These are phyloP conservation scores for Dentipellis sp. DNA, from an alignment of 768 basidiomycete species.

Conservation along the genomic window DNA sequence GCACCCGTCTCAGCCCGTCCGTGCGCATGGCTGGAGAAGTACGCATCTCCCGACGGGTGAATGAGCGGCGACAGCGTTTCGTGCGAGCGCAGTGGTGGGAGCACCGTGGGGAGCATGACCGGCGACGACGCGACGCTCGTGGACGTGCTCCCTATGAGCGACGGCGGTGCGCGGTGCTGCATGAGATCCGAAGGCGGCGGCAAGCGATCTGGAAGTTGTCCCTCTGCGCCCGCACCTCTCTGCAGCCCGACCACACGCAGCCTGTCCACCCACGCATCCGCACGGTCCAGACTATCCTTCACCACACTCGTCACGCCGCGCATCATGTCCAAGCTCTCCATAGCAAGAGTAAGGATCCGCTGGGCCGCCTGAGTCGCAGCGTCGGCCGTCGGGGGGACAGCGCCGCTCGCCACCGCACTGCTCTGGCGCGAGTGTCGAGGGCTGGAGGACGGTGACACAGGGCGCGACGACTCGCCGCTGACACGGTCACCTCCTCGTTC, in stretches of 20 bases:
- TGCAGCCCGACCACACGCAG: conserved; percentile 71
- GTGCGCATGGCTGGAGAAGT: conserved; percentile 5
- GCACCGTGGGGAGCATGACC: background rate
- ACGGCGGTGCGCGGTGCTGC: conserved; percentile 6
- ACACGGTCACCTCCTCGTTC: background rate
- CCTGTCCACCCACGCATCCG: conserved; percentile 87
- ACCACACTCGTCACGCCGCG: conserved; percentile 81
- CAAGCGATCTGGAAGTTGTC: background rate
- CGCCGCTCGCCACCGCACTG: conserved; percentile 21
- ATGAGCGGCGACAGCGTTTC: conserved; percentile 7
- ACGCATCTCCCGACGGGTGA: background rate
- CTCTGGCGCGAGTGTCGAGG: conserved; percentile 17
- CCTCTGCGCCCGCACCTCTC: conserved; percentile 22
- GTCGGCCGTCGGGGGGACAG: conserved; percentile 31
- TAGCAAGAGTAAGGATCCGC: conserved; percentile 73
- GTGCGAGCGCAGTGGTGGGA: conserved; percentile 5
- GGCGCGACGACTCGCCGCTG: conserved; percentile 18
- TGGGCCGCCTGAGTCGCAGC: conserved; percentile 70
- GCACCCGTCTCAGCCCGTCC: conserved; percentile 6
- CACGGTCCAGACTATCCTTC: conserved; percentile 78
- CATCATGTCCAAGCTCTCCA: conserved; percentile 92
- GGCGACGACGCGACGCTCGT: conserved; percentile 11
- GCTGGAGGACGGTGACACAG: conserved; percentile 19
- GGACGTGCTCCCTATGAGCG: conserved; percentile 5
- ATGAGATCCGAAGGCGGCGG: conserved; percentile 8